Percentiles rank a stretch among this genome's conserved stretches.
phyloP scores from a whole-genome alignment of 768 basidiomycete genomes.

The Russula griseocarnosa region DNA sequence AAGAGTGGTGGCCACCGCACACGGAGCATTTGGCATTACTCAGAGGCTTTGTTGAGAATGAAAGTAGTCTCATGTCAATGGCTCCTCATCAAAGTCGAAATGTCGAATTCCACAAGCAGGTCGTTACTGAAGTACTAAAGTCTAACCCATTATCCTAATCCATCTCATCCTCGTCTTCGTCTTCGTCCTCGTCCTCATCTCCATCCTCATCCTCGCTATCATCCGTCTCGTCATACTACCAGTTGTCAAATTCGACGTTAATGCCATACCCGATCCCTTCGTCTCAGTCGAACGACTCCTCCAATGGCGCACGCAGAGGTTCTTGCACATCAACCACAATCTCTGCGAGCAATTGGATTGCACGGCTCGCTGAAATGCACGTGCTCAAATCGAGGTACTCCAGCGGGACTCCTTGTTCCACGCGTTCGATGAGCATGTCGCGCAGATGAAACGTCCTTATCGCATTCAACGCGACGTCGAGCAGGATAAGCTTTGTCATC shows the following conservation, averaged over 20 bases:
- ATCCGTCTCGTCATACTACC: neutral
- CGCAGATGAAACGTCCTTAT: neutral
- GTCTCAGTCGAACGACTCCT: too few relatives aligned
- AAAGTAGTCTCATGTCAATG: too few relatives aligned
- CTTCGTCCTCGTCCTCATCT: too few relatives aligned
- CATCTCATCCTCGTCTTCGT: too few relatives aligned
- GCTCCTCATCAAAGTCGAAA: too few relatives aligned
- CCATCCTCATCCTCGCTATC: too few relatives aligned
- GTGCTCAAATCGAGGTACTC: conserved; percentile 1
- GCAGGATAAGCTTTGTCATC: neutral
- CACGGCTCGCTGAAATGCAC: neutral
- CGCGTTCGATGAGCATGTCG: conserved; percentile 1
- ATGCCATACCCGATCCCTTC: too few relatives aligned
- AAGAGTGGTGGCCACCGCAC: neutral
- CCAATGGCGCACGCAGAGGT: neutral
- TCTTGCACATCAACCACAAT: conserved; percentile 10
- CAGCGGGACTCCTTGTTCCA: conserved; percentile 1
- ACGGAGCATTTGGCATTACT: too few relatives aligned
- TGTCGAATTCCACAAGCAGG: too few relatives aligned
- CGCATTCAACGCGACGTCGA: neutral
- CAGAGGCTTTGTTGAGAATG: too few relatives aligned
- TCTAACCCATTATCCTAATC: too few relatives aligned
- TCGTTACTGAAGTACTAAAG: too few relatives aligned
- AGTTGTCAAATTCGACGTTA: neutral
- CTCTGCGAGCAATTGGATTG: neutral